Evolutionary conservation across 1,139 yeast species (phyloP).

Genomic region (Diutina catenulata): DNA sequence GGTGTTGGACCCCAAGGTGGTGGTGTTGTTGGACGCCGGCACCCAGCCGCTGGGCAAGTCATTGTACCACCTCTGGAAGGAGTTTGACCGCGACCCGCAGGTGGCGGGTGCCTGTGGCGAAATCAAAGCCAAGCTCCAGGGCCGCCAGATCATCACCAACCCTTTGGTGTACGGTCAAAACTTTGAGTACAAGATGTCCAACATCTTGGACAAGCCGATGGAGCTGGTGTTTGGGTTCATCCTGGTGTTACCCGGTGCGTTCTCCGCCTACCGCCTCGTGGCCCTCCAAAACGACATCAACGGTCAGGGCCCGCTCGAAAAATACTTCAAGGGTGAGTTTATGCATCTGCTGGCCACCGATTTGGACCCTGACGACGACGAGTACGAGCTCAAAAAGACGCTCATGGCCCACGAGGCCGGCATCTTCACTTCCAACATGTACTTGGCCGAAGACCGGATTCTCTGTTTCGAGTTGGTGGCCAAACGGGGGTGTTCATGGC

Average conservation of each 20-base stretch:
- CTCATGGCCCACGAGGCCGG: constrained; percentile 34
- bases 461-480: constrained; percentile 39
- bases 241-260: constrained; percentile 37
- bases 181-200: constrained; percentile 35
- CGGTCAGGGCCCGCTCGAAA: constrained; percentile 35
- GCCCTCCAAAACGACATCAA: constrained; percentile 27
- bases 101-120: constrained; percentile 45
- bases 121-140: constrained; percentile 31
- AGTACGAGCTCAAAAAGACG: constrained; percentile 28
- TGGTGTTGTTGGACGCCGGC: constrained; percentile 35
- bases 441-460: constrained; percentile 39
- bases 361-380: constrained; percentile 35
- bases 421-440: constrained; percentile 39
- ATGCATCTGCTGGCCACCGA: constrained; percentile 31
- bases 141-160: constrained; percentile 30
- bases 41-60: constrained; percentile 37
- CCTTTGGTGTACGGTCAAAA: constrained; percentile 38
- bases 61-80: constrained; percentile 37
- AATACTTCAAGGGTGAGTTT: constrained; percentile 38
- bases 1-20: constrained; percentile 32
- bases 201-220: constrained; percentile 35
- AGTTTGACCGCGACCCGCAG: constrained; percentile 31
- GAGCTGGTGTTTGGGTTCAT: constrained; percentile 36
- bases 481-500: constrained; percentile 31
- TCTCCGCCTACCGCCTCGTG: constrained; percentile 30